Evolutionary conservation across 2,329 filamentous ascomycete genomes (phyloP).

Genomic region (Fusarium sp.): DNA sequence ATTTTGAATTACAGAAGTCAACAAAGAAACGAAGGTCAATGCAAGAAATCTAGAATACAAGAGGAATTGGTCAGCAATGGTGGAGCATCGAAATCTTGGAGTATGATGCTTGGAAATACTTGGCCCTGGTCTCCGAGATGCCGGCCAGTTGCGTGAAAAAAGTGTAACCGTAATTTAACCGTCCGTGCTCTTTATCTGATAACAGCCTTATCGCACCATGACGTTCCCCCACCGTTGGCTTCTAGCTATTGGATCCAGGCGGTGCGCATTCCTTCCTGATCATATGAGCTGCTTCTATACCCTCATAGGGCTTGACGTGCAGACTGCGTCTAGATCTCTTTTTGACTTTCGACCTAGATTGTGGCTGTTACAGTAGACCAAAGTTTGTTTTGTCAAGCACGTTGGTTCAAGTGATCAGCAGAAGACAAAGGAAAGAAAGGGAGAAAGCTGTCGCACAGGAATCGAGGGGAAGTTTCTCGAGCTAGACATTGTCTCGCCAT

Average conservation of each 20-base stretch:
- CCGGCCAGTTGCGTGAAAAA: conserved; percentile 27
- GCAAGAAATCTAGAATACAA: conserved; percentile 18
- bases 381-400: conserved; percentile 18
- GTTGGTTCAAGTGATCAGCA: not conserved
- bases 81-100: conserved; percentile 24
- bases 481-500: conserved; percentile 16
- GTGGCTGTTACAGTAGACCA: conserved; percentile 10
- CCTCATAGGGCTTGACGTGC: not conserved
- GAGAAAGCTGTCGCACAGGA: conserved; percentile 30
- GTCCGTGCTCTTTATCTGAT: conserved; percentile 16
- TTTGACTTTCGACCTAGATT: conserved; percentile 8
- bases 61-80: conserved; percentile 38
- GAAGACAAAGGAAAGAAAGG: not conserved
- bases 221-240: conserved; percentile 23
- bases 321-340: conserved; percentile 2
- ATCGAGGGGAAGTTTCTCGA: conserved; percentile 24
- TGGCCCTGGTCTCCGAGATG: conserved; percentile 13
- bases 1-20: conserved; percentile 46
- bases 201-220: conserved; percentile 33
- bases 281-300: conserved; percentile 11
- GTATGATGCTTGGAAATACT: conserved; percentile 31
- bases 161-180: conserved; percentile 35
- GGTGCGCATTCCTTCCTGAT: conserved; percentile 18
- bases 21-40: conserved; percentile 7
- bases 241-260: not conserved